Evolutionary conservation across 257 asterid species (phyloP), one percentile per base, ranked within the genome.

Genomic region (Scutellaria galericulata): DNA sequence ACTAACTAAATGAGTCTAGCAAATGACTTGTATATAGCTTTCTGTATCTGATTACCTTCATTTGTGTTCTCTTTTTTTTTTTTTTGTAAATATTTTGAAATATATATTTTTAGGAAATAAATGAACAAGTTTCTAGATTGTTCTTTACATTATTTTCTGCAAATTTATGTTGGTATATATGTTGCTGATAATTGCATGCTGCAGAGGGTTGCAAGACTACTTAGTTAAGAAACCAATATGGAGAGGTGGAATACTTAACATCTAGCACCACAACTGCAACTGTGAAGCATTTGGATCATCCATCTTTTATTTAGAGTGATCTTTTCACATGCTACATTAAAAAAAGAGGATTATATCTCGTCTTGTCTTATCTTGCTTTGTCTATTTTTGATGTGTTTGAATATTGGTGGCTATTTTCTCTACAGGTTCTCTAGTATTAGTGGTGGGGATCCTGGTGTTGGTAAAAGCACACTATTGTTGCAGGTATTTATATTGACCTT

Each of bases 381-480:
- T 18, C 6, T 5, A 73, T 35, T 45, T 44, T 60, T 62, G 59
- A 37, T 64, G 41, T 66, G 7, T 68, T 75, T 51, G 20, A 42
- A 9, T 11, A 52, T 18, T 66, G 41, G 46, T 59, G 40, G 27
- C 48, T 68, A 18, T 40, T 74, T 58, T 50, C 4, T 44, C 66
- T 72, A 45, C 82, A 95, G 98, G 99, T 64, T 95, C 97, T 78
- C 84, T 95, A 75, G 90, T 92, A 63, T 85, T 95, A 80, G 89
- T 95, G 98, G 97, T 31, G 98, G 99, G 63, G 99, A 95, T 84
- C 99, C 99, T 31, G 99, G 99, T 72, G 88, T 95, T 56, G 99
- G 99, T 76, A 95, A 95, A 86, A 95, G 97, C 82, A 95, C 99
- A 7, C 68, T 95, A 56, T 59, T 92, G 81, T 83, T 95, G 84